Evolutionary conservation across 2,329 filamentous ascomycete genomes (phyloP).

Genomic region (Fusarium dlaminii): DNA sequence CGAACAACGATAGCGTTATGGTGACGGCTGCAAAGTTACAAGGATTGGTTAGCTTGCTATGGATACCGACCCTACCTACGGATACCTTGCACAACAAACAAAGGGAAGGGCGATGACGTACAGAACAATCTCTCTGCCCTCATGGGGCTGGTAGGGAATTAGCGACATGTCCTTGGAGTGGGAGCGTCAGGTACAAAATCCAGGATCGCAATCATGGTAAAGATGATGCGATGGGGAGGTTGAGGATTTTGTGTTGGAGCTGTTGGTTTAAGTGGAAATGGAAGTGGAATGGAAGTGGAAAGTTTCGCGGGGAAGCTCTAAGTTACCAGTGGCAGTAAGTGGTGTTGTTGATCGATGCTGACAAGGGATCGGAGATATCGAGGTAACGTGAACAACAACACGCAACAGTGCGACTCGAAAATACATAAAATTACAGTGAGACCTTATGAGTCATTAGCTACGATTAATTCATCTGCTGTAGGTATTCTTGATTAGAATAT

Average conservation of each 20-base stretch:
- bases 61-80: background rate
- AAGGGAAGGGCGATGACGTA: slow-evolving; percentile 62
- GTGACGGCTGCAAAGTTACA: slow-evolving; percentile 80
- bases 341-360: slow-evolving; percentile 24
- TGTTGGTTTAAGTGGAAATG: background rate
- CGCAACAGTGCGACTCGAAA: background rate
- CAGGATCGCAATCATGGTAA: slow-evolving; percentile 39
- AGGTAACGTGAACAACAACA: slow-evolving; percentile 13
- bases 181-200: slow-evolving; percentile 29
- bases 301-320: slow-evolving; percentile 22
- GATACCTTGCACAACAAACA: background rate
- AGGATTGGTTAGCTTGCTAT: slow-evolving; percentile 10
- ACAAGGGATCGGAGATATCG: background rate
- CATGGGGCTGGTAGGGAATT: slow-evolving; percentile 77
- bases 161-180: slow-evolving; percentile 64
- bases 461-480: too few species aligned
- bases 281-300: slow-evolving; percentile 12
- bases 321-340: background rate
- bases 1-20: slow-evolving; percentile 92
- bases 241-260: slow-evolving; percentile 4
- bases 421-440: background rate
- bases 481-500: background rate
- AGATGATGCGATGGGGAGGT: slow-evolving; percentile 8
- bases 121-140: slow-evolving; percentile 83
- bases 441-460: background rate